Base-by-base conservation (phyloP, 257 asterid genomes). In the Solanum boliviense region DNA sequence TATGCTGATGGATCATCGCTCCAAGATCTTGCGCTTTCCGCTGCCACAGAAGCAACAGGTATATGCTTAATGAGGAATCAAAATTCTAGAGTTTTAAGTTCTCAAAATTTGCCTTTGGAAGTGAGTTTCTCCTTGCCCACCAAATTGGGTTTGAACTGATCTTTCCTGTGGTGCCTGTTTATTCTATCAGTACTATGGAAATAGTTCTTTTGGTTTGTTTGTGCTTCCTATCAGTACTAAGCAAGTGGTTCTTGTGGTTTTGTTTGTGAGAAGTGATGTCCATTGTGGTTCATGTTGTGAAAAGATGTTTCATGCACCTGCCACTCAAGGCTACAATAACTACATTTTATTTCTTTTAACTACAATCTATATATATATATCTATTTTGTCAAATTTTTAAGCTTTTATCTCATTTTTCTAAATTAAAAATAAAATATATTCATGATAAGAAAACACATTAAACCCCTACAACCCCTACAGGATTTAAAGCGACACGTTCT, bases 31-130 rank as follows among this genome's bases (percentile, higher is more conserved):
- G 91, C 86, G 6, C 46, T 88, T 52, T 85, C 65, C 2, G 88
- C 90, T 79, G 84, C 87, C 35, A 75, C 84, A 73, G 90, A 88
- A 39, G 89, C 82, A 38, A n/a, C 88, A 85, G 91, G 91, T 88
- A 87, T 52, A 38, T 82, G 4, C 39, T 79, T 81, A 81, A 38
- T 3, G 83, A 73, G 35, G 38, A 44, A 73, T 73, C 32, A 48
- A 32, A 39, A 71, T 39, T 67, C 62, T 86, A 73, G 81, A 25
- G 36, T 48, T 72, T 73, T 32, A 72, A 32, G 67, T 48, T 31
- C 65, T 27, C 25, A 39, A 73, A 38, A 32, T 34, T 86, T 86
- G 58, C 56, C 75, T 34, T 72, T 20, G 87, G 75, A 23, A 65
- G 39, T 84, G 34, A 85, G 25, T 85, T 60, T 21, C 48, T 84